These are phyloP conservation scores for Picea glauca DNA, from an alignment of 75 land plant species.

Conservation along the genomic window DNA sequence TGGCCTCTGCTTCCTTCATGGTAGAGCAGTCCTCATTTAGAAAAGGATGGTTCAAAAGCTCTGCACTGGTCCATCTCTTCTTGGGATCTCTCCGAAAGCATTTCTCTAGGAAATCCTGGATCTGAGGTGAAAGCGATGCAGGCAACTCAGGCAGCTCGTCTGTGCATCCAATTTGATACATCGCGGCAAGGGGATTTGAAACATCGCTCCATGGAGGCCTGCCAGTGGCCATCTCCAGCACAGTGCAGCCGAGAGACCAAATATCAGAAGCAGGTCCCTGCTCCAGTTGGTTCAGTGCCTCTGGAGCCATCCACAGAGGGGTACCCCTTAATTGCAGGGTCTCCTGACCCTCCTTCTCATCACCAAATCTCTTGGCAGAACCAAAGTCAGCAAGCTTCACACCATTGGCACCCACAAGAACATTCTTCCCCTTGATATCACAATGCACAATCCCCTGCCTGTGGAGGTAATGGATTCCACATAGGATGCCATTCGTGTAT, in stretches of 20 bases:
- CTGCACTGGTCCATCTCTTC: constrained; percentile 26
- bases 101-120: constrained; percentile 32
- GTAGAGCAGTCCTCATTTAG: background rate
- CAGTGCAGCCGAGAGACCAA: constrained; percentile 42
- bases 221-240: constrained; percentile 38
- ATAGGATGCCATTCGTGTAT: constrained; percentile 38
- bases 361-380: constrained; percentile 22
- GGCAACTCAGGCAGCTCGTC: constrained; percentile 23
- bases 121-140: constrained; percentile 13
- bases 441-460: constrained; percentile 63
- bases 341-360: background rate
- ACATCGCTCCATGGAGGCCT: constrained; percentile 24
- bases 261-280: constrained; percentile 31
- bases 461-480: constrained; percentile 64
- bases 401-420: constrained; percentile 31
- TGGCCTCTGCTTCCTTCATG: background rate
- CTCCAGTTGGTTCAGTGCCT: constrained; percentile 26
- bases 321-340: constrained; percentile 16
- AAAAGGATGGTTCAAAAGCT: constrained; percentile 36
- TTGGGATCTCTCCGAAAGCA: constrained; percentile 36
- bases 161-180: constrained; percentile 28
- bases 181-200: constrained; percentile 15
- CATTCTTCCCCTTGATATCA: constrained; percentile 65
- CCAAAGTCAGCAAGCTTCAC: constrained; percentile 53
- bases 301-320: constrained; percentile 44